Percentiles rank a stretch among this genome's conserved stretches.
Conservation (phyloP, 306 rosid genomes). For the Ormosia semicastrata region DNA sequence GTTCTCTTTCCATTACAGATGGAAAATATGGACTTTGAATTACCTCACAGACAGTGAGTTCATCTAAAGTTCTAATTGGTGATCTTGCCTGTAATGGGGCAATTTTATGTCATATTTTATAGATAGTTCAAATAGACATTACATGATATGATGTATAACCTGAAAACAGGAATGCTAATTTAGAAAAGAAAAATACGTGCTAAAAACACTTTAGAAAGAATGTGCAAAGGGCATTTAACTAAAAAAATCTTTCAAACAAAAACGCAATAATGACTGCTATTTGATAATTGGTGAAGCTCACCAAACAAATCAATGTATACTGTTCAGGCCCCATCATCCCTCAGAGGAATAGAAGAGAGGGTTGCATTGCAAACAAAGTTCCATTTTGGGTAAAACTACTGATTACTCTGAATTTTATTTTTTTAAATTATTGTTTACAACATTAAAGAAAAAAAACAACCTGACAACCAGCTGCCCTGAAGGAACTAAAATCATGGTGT, state of each 20-base stretch:
- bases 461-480: slow-evolving; percentile 96
- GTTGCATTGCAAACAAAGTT: neutral
- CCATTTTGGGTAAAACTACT: slow-evolving; percentile 1
- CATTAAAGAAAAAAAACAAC: slow-evolving; percentile 41
- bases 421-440: neutral
- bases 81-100: slow-evolving; percentile 74
- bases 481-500: slow-evolving; percentile 94
- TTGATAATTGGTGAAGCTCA: neutral
- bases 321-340: slow-evolving; percentile 1
- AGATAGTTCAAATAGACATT: neutral
- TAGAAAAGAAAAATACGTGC: neutral
- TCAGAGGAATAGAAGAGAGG: neutral
- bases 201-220: neutral
- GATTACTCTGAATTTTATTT: neutral
- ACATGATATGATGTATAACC: slow-evolving; percentile 6
- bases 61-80: slow-evolving; percentile 87
- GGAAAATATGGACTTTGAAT: slow-evolving; percentile 72
- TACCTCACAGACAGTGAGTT: slow-evolving; percentile 67
- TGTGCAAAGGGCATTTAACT: slow-evolving; percentile 2
- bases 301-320: neutral
- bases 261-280: neutral
- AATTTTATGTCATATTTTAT: slow-evolving; percentile 13
- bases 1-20: slow-evolving; percentile 55
- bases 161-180: slow-evolving; percentile 6
- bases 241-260: neutral